Evolutionary conservation across 768 basidiomycete species (phyloP).

Genomic region (Amanita muscaria): DNA sequence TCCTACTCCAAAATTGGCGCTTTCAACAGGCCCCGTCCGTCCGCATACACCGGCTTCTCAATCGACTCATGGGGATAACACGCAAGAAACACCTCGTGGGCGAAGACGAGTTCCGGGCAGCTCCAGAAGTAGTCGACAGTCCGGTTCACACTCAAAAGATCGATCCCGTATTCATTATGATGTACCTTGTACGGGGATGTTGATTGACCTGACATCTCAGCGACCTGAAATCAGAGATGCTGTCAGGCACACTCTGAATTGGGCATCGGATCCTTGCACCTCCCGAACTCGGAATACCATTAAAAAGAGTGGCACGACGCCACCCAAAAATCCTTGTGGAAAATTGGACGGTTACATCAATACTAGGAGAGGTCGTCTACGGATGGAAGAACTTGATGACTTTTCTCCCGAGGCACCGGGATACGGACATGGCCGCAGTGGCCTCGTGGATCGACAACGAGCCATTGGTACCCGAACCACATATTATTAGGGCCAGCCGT

Average conservation of each 20-base stretch:
- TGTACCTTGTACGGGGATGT: background rate
- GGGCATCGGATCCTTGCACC: slow-evolving; percentile 32
- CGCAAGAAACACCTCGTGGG: slow-evolving; percentile 43
- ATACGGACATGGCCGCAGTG: slow-evolving; percentile 57
- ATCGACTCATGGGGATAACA: slow-evolving; percentile 17
- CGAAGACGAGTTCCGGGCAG: slow-evolving; percentile 34
- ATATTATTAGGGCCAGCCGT: slow-evolving; percentile 4
- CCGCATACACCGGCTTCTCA: slow-evolving; percentile 14
- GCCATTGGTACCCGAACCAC: slow-evolving; percentile 4
- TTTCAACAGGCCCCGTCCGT: slow-evolving; percentile 21
- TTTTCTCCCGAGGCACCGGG: slow-evolving; percentile 46
- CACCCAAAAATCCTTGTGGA: slow-evolving; percentile 36
- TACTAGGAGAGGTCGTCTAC: slow-evolving; percentile 42
- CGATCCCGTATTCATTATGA: slow-evolving; percentile 17
- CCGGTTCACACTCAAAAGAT: slow-evolving; percentile 31
- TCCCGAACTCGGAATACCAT: slow-evolving; percentile 40
- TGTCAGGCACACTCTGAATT: slow-evolving; percentile 38
- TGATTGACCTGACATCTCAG: background rate
- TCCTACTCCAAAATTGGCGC: slow-evolving; percentile 48
- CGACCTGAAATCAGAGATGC: slow-evolving; percentile 2
- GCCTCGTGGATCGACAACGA: slow-evolving; percentile 40
- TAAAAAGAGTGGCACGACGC: slow-evolving; percentile 53
- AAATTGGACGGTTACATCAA: slow-evolving; percentile 17
- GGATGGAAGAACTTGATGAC: slow-evolving; percentile 45
- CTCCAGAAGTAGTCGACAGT: slow-evolving; percentile 24